phyloP scores from a whole-genome alignment of 2,329 filamentous ascomycete genomes.

The Neonectria hederae region DNA sequence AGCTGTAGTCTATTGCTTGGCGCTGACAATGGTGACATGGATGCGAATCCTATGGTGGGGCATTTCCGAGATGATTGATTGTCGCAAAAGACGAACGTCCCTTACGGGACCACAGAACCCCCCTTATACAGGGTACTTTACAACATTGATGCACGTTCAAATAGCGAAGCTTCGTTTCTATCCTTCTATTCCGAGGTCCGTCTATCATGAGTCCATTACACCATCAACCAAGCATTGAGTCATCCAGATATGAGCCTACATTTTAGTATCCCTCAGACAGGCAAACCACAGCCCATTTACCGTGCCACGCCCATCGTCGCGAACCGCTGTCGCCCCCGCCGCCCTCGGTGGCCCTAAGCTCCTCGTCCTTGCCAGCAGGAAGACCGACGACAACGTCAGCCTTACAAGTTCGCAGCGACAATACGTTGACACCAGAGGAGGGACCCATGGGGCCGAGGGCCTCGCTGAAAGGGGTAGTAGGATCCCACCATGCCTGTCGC shows the following conservation, averaged over 20 bases:
- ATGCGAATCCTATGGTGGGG: constrained; percentile 7
- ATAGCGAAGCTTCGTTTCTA: not conserved
- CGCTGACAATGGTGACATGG: not conserved
- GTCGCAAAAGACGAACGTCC: too few relatives aligned
- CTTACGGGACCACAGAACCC: too few relatives aligned
- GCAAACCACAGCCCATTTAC: constrained; percentile 94
- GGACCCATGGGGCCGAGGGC: constrained; percentile 88
- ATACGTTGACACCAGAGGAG: constrained; percentile 81
- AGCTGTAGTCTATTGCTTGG: not conserved
- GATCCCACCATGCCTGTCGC: constrained; percentile 70
- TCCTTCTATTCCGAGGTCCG: constrained; percentile 8
- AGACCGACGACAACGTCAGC: constrained; percentile 94
- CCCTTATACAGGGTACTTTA: too few relatives aligned
- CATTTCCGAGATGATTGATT: not conserved
- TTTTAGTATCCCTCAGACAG: constrained; percentile 48
- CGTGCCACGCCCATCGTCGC: constrained; percentile 93
- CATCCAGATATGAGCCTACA: not conserved
- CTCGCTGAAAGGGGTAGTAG: constrained; percentile 84
- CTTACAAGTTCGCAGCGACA: constrained; percentile 94
- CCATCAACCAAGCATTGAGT: constrained; percentile 13
- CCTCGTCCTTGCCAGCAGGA: constrained; percentile 83
- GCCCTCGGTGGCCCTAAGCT: constrained; percentile 71
- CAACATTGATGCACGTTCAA: not conserved
- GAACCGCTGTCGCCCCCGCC: constrained; percentile 76
- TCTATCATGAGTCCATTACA: constrained; percentile 25